Conservation (phyloP, 805 yeast genomes). For the Kodamaea laetipori region DNA sequence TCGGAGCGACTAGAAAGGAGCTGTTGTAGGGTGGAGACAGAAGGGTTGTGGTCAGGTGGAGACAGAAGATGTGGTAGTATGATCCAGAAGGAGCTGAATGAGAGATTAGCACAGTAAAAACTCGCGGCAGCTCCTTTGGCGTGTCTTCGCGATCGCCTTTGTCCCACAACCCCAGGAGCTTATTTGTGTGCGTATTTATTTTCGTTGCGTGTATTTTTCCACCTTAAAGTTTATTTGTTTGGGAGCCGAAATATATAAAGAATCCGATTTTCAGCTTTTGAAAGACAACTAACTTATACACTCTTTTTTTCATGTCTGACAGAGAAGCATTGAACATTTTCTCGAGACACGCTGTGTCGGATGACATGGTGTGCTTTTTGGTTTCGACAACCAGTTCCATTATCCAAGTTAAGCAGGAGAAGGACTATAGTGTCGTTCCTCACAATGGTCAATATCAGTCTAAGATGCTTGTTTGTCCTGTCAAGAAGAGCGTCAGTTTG, state of each 20-base stretch:
- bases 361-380: constrained; percentile 59
- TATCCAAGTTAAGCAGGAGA: constrained; percentile 44
- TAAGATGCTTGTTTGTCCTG: constrained; percentile 26
- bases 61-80: no score
- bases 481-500: constrained; percentile 35
- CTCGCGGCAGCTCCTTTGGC: no score
- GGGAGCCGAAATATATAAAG: neutral
- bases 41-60: no score
- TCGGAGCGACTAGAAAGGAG: no score
- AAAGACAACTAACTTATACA: neutral
- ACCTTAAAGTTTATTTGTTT: neutral
- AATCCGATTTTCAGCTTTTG: neutral
- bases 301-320: constrained; percentile 25
- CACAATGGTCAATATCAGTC: constrained; percentile 24
- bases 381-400: constrained; percentile 61
- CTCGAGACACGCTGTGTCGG: constrained; percentile 55
- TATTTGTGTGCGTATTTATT: no score
- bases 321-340: constrained; percentile 54
- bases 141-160: no score
- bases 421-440: constrained; percentile 35
- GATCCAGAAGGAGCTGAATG: no score
- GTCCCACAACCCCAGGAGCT: no score
- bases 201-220: no score
- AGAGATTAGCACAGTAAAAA: no score
- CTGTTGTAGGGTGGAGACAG: no score